Percentiles rank a stretch among this genome's conserved stretches.
These are phyloP conservation scores for Pisolithus tinctorius DNA, from an alignment of 768 basidiomycete genomes.

Conservation along the genomic window DNA sequence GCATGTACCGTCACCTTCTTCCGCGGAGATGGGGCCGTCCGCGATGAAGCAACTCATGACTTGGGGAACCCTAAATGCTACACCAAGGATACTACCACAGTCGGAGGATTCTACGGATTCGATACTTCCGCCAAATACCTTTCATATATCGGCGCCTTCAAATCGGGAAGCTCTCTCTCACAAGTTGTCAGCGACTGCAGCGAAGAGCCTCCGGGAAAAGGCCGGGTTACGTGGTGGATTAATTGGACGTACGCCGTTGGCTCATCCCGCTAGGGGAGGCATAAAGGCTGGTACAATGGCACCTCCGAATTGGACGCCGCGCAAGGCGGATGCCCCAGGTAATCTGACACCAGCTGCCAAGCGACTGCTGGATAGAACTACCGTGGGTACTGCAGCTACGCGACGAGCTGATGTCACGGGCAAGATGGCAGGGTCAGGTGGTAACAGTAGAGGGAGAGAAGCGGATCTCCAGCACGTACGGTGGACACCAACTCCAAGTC, in stretches of 20 bases:
- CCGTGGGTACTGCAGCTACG: slow-evolving; percentile 54
- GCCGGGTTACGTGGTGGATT: slow-evolving; percentile 53
- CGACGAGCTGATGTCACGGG: slow-evolving; percentile 68
- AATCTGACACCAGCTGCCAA: slow-evolving; percentile 83
- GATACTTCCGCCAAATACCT: slow-evolving; percentile 47
- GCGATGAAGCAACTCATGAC: slow-evolving; percentile 95
- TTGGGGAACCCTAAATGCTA: slow-evolving; percentile 90
- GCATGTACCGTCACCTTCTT: slow-evolving; percentile 80
- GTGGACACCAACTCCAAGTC: slow-evolving; percentile 71
- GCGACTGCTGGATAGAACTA: slow-evolving; percentile 66
- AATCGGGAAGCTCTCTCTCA: slow-evolving; percentile 77
- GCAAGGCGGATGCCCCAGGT: slow-evolving; percentile 63
- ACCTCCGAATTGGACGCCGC: slow-evolving; percentile 76
- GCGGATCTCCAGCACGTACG: slow-evolving; percentile 58
- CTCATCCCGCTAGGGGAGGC: slow-evolving; percentile 27
- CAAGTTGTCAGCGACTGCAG: slow-evolving; percentile 74
- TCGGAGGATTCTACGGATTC: slow-evolving; percentile 45
- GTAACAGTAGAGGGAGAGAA: slow-evolving; percentile 38
- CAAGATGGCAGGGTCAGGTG: slow-evolving; percentile 50
- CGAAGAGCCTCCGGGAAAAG: slow-evolving; percentile 73
- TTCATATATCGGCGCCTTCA: slow-evolving; percentile 73
- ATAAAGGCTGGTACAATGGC: slow-evolving; percentile 56
- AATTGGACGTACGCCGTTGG: slow-evolving; percentile 26
- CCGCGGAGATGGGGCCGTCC: slow-evolving; percentile 69
- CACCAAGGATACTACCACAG: slow-evolving; percentile 78